phyloP scores from a whole-genome alignment of 768 basidiomycete species.

The Phanerodontia chrysosporium region DNA sequence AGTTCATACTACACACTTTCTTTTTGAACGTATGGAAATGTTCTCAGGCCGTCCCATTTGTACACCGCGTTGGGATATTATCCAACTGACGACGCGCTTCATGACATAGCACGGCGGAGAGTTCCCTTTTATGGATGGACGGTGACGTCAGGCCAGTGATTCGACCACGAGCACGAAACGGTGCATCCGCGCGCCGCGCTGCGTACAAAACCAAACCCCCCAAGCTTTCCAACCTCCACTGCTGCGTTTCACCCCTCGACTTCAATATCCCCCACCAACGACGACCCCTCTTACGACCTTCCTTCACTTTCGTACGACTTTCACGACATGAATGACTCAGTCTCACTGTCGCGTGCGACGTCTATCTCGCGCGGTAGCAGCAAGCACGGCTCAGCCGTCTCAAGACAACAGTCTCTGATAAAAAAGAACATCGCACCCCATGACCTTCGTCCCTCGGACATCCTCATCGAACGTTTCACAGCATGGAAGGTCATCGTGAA shows the following conservation, averaged over 20 bases:
- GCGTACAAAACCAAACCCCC: not conserved
- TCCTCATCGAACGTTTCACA: conserved; percentile 92
- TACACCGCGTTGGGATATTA: no score
- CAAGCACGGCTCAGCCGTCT: conserved; percentile 66
- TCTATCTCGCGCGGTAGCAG: conserved; percentile 60
- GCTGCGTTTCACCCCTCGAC: not conserved
- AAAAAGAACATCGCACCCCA: conserved; percentile 90
- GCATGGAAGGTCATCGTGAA: conserved; percentile 97
- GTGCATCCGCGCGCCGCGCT: not conserved
- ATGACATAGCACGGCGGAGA: not conserved
- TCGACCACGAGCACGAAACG: not conserved
- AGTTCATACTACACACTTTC: no score
- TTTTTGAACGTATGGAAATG: no score
- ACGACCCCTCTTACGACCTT: not conserved
- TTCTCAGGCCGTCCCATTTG: no score
- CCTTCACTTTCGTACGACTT: not conserved
- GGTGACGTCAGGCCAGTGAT: not conserved
- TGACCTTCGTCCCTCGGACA: conserved; percentile 88
- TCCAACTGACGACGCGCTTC: no score
- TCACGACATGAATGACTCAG: conserved; percentile 36
- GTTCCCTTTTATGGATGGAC: not conserved
- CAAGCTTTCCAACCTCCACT: not conserved
- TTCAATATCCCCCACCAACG: no score
- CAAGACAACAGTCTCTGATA: conserved; percentile 82
- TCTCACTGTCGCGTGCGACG: conserved; percentile 63